Evolutionary conservation across 2,329 filamentous ascomycete species (phyloP).

Genomic region (Macrophomina tecta): DNA sequence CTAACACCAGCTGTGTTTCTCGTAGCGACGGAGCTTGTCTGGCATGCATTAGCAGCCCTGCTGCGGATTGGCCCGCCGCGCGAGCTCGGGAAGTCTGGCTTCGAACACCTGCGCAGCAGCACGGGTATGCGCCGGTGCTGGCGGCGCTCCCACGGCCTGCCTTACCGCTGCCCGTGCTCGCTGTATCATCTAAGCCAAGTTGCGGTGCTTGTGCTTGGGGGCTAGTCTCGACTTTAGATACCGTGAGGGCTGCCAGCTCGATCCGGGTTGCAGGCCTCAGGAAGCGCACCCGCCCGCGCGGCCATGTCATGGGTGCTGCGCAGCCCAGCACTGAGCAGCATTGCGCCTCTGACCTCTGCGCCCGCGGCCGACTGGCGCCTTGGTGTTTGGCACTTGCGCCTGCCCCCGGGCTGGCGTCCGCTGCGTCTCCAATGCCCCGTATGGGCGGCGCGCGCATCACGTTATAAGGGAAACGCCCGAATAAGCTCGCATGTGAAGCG

Average conservation of each 20-base stretch:
- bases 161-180: slow-evolving; percentile 24
- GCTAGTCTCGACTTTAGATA: slow-evolving; percentile 25
- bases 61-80: slow-evolving; percentile 29
- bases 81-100: slow-evolving; percentile 30
- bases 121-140: slow-evolving; percentile 26
- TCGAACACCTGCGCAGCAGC: slow-evolving; percentile 21
- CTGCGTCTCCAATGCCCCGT: slow-evolving; percentile 21
- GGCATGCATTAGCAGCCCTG: slow-evolving; percentile 28
- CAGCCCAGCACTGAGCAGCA: slow-evolving; percentile 24
- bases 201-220: slow-evolving; percentile 20
- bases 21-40: slow-evolving; percentile 30
- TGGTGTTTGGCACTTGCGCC: slow-evolving; percentile 23
- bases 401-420: slow-evolving; percentile 21
- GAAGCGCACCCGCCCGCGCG: slow-evolving; percentile 17
- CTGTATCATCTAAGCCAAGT: slow-evolving; percentile 15
- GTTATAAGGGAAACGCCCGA: slow-evolving; percentile 19
- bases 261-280: slow-evolving; percentile 9
- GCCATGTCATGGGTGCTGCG: slow-evolving; percentile 17
- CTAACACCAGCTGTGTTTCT: slow-evolving; percentile 28
- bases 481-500: slow-evolving; percentile 24
- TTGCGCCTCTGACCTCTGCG: slow-evolving; percentile 21
- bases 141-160: slow-evolving; percentile 9
- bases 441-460: slow-evolving; percentile 20
- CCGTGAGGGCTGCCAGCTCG: slow-evolving; percentile 24
- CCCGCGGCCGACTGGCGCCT: slow-evolving; percentile 16